phyloP scores from a whole-genome alignment of 2,329 filamentous ascomycete species.

The Byssoonygena ceratinophila region DNA sequence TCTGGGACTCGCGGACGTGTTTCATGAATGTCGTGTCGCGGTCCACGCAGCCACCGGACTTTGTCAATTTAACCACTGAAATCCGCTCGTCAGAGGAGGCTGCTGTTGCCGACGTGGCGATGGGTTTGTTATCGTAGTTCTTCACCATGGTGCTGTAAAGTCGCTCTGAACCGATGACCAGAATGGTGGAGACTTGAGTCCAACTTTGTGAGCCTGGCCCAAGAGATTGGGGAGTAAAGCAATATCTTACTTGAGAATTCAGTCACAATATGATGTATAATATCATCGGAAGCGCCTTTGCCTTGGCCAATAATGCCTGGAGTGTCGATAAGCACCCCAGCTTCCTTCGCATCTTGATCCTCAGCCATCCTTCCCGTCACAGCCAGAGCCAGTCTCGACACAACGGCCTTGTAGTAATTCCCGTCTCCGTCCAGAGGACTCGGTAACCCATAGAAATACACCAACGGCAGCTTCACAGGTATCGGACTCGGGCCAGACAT shows the following conservation, averaged over 20 bases:
- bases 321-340: constrained; percentile 79
- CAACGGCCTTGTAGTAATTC: constrained; percentile 60
- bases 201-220: too few species aligned
- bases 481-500: constrained; percentile 81
- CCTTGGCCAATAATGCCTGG: constrained; percentile 58
- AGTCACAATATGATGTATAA: constrained; percentile 68
- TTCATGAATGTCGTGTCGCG: constrained; percentile 66
- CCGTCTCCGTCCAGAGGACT: constrained; percentile 59
- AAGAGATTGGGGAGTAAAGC: not conserved
- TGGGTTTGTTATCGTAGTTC: constrained; percentile 49
- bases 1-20: constrained; percentile 59
- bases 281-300: constrained; percentile 56
- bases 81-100: constrained; percentile 54
- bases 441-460: constrained; percentile 74
- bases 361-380: constrained; percentile 67
- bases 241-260: constrained; percentile 51
- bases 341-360: constrained; percentile 57
- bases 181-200: constrained; percentile 59
- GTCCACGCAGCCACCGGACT: constrained; percentile 74
- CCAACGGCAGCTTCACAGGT: constrained; percentile 82
- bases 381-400: constrained; percentile 66
- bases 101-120: constrained; percentile 36
- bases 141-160: constrained; percentile 64
- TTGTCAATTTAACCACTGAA: constrained; percentile 65
- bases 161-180: constrained; percentile 69